A percentile compares a stretch with the other conserved stretches of the same genome.
These are phyloP conservation scores for Sechiopsis laciniata DNA, from an alignment of 306 rosid genomes.

Conservation along the genomic window DNA sequence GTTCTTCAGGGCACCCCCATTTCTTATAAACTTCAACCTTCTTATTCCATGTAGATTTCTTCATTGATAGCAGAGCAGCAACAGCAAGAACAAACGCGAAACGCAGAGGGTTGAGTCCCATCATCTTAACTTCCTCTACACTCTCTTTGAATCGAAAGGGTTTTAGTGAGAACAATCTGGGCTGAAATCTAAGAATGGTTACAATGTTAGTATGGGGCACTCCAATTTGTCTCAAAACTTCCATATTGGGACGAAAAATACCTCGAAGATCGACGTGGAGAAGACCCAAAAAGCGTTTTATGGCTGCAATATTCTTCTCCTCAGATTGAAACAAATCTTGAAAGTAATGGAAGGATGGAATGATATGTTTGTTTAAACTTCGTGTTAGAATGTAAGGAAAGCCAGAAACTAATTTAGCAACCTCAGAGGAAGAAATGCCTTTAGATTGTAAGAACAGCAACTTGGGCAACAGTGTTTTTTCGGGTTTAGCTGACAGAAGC, in stretches of 20 bases:
- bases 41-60: conserved; percentile 31
- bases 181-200: conserved; percentile 16
- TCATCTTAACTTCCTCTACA: conserved; percentile 26
- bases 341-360: no score
- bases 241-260: neutral
- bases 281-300: no score
- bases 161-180: conserved; percentile 9
- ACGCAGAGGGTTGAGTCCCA: conserved; percentile 36
- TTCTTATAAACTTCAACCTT: conserved; percentile 33
- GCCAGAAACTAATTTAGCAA: no score
- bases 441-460: conserved; percentile 19
- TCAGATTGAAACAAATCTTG: no score
- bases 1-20: conserved; percentile 58
- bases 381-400: no score
- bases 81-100: conserved; percentile 27
- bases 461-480: no score
- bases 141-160: neutral
- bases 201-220: conserved; percentile 24
- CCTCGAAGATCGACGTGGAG: no score
- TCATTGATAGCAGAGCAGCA: conserved; percentile 18
- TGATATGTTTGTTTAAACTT: no score
- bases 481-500: no score
- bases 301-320: no score
- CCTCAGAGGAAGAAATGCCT: conserved; percentile 30
- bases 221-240: neutral